Percentiles rank a stretch among this genome's conserved stretches.
phyloP scores from a whole-genome alignment of 208 protist species.

The Trypanosoma caninum region DNA sequence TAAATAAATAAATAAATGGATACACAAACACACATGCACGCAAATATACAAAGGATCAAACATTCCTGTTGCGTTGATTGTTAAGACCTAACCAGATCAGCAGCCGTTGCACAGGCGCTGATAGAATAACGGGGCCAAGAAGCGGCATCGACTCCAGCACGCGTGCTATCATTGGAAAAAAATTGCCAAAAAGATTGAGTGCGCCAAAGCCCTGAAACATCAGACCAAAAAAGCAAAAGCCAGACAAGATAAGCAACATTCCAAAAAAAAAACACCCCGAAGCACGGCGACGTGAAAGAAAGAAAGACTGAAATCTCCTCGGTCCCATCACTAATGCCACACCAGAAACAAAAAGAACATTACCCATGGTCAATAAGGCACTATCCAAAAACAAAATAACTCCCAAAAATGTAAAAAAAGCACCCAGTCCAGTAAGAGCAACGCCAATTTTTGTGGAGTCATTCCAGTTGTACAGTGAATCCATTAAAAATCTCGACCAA shows the following conservation, averaged over 20 bases:
- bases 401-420: conserved; percentile 79
- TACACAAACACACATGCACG: too few species aligned
- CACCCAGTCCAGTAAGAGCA: conserved; percentile 72
- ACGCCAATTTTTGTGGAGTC: conserved; percentile 90
- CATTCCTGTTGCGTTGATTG: conserved; percentile 51
- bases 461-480: conserved; percentile 87
- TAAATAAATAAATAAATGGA: too few species aligned
- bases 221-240: conserved; percentile 80
- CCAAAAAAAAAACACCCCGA: conserved; percentile 86
- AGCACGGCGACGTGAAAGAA: conserved; percentile 64
- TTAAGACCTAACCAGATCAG: conserved; percentile 40
- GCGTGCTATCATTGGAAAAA: conserved; percentile 83
- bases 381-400: conserved; percentile 81
- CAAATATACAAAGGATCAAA: conserved; percentile 41
- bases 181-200: conserved; percentile 91
- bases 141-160: conserved; percentile 85
- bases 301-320: conserved; percentile 69
- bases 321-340: conserved; percentile 87
- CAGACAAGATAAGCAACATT: conserved; percentile 74
- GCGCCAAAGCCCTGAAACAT: conserved; percentile 81
- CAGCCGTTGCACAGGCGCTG: conserved; percentile 49
- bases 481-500: conserved; percentile 34
- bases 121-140: conserved; percentile 74
- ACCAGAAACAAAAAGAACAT: conserved; percentile 83
- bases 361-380: conserved; percentile 87